Evolutionary conservation across 2,329 filamentous ascomycete genomes (phyloP), one percentile per base, ranked within the genome.

Genomic region (Dothideomycetes sp.): DNA sequence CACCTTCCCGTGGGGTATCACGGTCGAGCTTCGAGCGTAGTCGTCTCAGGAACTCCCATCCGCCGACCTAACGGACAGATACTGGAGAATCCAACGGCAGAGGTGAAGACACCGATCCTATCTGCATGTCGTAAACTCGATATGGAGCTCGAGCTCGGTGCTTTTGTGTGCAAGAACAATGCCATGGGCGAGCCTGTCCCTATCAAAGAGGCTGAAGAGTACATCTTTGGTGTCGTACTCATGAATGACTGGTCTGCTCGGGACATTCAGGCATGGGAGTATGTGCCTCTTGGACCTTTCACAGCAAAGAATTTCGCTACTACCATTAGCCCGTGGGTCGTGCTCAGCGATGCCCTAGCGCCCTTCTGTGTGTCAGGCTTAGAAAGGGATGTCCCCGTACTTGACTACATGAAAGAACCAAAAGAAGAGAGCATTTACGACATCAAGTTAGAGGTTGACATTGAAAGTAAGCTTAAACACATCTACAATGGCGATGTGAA

Each of bases 241-340:
- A 74, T 93, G 69, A 93, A 93, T 51, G 85, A 93, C 61, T 93
- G 85, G 85, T 85, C 80, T 41, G 84, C 84, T 4, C 69, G 84
- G 47, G 84, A 91, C 51, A 80, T 91, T 35, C 85, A 93, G 57
- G 73, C 74, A 0, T 91, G 83, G 83, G 85, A 93, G 60, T 88
- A 88, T 50, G 72, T 88, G 7, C 85, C 85, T 0, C 64, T 89
- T 6, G 85, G 85, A 0, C 84, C 84, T 0, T 89, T 91, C 64
- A 87, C 84, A 47, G 71, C 77, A 17, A 91, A 93, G 71, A 89
- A 88, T 59, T 89, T 91, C 54, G 81, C 73, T 3, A 84, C 82
- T 0, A 82, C 74, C 0, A 81, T 91, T 50, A 83, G 78, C 45
- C 74, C 83, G 0, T 91, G 84, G 84, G 75, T 91, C 2, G 81